These are phyloP conservation scores for Casuarina equisetifolia DNA, from an alignment of 306 rosid species.

Conservation along the genomic window DNA sequence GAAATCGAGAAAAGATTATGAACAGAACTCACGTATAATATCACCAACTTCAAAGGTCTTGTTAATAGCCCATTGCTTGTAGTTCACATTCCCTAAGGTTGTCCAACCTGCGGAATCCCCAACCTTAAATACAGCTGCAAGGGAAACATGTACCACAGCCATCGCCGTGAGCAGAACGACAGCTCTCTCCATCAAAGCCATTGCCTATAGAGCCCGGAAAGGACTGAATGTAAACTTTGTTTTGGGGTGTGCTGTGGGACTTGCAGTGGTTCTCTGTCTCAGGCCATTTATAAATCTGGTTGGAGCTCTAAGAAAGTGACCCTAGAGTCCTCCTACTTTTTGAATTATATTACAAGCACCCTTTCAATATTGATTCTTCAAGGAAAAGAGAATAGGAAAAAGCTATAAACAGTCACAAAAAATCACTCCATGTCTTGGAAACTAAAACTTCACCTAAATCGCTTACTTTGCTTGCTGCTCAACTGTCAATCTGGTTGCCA, in stretches of 20 bases:
- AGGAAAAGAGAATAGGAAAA: not conserved
- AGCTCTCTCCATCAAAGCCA: slow-evolving; percentile 48
- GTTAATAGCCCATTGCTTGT: slow-evolving; percentile 72
- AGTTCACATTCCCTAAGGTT: slow-evolving; percentile 54
- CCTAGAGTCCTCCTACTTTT: slow-evolving; percentile 15
- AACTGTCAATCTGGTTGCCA: too few species aligned
- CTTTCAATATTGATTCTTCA: too few species aligned
- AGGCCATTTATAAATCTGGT: slow-evolving; percentile 39
- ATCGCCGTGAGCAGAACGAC: slow-evolving; percentile 32
- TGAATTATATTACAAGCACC: slow-evolving; percentile 19
- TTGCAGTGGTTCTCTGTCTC: slow-evolving; percentile 6
- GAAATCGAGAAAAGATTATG: not conserved
- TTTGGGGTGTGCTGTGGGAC: slow-evolving; percentile 17
- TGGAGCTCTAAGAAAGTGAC: slow-evolving; percentile 31
- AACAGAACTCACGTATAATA: slow-evolving; percentile 58
- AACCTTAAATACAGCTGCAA: slow-evolving; percentile 66
- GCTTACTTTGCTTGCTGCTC: too few species aligned
- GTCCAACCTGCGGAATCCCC: slow-evolving; percentile 95
- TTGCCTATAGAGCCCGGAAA: slow-evolving; percentile 21
- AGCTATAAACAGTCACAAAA: not conserved
- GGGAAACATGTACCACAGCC: slow-evolving; percentile 34
- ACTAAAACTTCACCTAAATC: too few species aligned
- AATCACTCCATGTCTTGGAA: not conserved
- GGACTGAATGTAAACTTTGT: not conserved
- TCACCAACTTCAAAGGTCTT: slow-evolving; percentile 74